A percentile compares a stretch with the other conserved stretches of the same genome.
phyloP scores from a whole-genome alignment of 192 early-diverging fungal species.

The Kickxella alabastrina region DNA sequence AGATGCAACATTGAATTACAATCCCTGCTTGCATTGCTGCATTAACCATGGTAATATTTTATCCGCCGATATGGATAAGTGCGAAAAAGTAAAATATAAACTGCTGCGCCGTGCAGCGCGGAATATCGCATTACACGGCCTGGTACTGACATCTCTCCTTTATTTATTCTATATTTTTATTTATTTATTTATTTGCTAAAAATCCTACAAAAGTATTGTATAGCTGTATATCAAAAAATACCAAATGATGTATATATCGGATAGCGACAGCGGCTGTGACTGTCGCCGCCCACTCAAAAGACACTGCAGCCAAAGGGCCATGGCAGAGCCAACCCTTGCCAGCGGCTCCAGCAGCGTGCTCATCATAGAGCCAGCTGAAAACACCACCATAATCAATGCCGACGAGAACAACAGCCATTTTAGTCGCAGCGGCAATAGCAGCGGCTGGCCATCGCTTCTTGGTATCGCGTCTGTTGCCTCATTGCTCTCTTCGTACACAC shows the following conservation, averaged over 20 bases:
- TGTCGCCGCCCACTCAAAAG: constrained; percentile 1
- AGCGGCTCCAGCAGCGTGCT: constrained; percentile 11
- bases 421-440: constrained; percentile 17
- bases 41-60: no score
- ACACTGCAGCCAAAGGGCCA: constrained; percentile 9
- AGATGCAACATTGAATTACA: no score
- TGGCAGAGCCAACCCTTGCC: no score
- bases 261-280: constrained; percentile 1
- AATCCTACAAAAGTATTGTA: neutral
- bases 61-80: no score
- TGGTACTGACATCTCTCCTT: neutral
- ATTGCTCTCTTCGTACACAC: constrained; percentile 35
- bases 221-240: no score
- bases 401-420: neutral
- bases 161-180: neutral
- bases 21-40: no score
- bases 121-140: no score
- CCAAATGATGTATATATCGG: constrained; percentile 22
- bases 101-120: no score
- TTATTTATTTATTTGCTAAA: neutral
- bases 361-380: no score
- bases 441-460: constrained; percentile 40
- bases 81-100: no score
- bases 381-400: no score
- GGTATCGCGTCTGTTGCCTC: constrained; percentile 25